phyloP scores from a whole-genome alignment of 129 eudicot genomes.

The Chrysanthemum seticuspe region DNA sequence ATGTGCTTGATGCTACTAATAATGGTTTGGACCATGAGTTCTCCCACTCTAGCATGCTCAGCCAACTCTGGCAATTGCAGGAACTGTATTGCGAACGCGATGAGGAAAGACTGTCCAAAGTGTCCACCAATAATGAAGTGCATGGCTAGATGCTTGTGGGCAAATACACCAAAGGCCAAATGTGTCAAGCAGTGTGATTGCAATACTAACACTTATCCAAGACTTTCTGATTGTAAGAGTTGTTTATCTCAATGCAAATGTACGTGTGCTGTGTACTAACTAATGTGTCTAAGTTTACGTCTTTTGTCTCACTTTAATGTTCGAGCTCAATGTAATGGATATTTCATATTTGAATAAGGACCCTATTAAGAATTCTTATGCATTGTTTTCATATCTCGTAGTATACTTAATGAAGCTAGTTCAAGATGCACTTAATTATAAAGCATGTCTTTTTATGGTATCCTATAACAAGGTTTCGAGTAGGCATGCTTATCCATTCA shows the following conservation, averaged over 20 bases:
- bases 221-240: slow-evolving; percentile 69
- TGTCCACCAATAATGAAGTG: slow-evolving; percentile 70
- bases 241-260: slow-evolving; percentile 81
- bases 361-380: no score
- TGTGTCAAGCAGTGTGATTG: slow-evolving; percentile 84
- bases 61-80: slow-evolving; percentile 44
- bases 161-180: slow-evolving; percentile 39
- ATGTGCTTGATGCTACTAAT: slow-evolving; percentile 29
- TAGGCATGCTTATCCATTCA: no score
- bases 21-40: slow-evolving; percentile 15
- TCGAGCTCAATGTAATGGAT: no score
- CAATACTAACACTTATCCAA: slow-evolving; percentile 46
- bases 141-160: slow-evolving; percentile 90
- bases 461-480: no score
- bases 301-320: no score
- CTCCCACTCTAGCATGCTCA: slow-evolving; percentile 37
- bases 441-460: no score
- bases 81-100: slow-evolving; percentile 51
- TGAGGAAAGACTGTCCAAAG: slow-evolving; percentile 62
- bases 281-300: no score
- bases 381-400: no score
- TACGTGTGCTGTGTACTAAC: slow-evolving; percentile 36
- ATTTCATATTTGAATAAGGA: no score
- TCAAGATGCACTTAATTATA: no score
- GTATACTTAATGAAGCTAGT: no score